Evolutionary conservation across 1,139 yeast genomes (phyloP), one percentile per base, ranked within the genome.

Genomic region (Taphrina deformans): DNA sequence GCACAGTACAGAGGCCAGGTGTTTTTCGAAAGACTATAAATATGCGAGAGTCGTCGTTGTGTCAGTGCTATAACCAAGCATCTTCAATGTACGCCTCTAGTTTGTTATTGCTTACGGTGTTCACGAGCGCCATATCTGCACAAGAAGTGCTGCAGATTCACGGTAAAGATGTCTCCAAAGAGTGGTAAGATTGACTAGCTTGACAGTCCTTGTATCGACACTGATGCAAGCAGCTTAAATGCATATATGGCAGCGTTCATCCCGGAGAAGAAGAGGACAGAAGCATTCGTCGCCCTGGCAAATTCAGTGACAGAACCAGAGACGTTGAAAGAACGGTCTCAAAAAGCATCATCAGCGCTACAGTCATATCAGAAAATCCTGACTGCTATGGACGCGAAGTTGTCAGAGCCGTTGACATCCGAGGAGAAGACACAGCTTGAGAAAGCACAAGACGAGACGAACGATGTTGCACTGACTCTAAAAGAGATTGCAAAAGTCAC

Each of bases 101-200:
- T 10, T 38, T 38, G 23, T 38, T 38, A n/a, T 38, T 44, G 7
- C 27, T 44, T 12, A 9, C 48, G 7, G 7, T 44, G 27, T 21
- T 44, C 48, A 23, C 48, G 14, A 44, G 48, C 21, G 48, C 48
- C 12, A 23, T 44, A 7, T 44, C 48, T 21, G 53, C 53, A n/a
- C 35, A 48, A 16, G 53, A 48, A 9, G 53, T 48, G 21, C 53
- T 48, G 7, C 41, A 55, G 33, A 55, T 55, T 14, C 61, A 55
- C 21, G 61, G 61, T 48, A 55, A 55, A 45, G 61, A 55, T 12
- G 61, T 55, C 31, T 29, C 61, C 18, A 48, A 48, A 38, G 53
- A 48, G 16, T 55, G 44, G 40, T 44, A 23, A 48, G 35, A 12
- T 18, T 18, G n/a, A n/a, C n/a, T n/a, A 18, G 24, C 26, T 29